These are phyloP conservation scores for Vitis labrusca DNA, from an alignment of 164 flowering plant genomes.

Conservation along the genomic window DNA sequence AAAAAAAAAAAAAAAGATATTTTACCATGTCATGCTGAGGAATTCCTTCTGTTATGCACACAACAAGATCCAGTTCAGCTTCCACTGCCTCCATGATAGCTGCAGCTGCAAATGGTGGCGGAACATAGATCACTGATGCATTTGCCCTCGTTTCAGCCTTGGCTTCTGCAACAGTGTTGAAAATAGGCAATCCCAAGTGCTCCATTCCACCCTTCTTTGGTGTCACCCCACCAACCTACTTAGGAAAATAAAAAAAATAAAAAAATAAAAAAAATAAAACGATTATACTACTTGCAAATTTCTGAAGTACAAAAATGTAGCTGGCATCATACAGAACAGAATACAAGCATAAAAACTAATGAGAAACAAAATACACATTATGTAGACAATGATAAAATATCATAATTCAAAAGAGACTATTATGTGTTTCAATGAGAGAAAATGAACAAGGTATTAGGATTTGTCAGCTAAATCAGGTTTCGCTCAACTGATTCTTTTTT, in stretches of 20 bases:
- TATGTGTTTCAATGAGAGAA: too few relatives aligned
- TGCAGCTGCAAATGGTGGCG: slow-evolving; percentile 96
- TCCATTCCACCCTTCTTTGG: slow-evolving; percentile 95
- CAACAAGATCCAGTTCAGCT: slow-evolving; percentile 93
- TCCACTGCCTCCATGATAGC: slow-evolving; percentile 96
- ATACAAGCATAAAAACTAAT: too few relatives aligned
- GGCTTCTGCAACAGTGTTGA: slow-evolving; percentile 96
- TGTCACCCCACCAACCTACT: slow-evolving; percentile 96
- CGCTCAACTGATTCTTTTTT: too few relatives aligned
- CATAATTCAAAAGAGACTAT: too few relatives aligned
- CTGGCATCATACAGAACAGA: too few relatives aligned
- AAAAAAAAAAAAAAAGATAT: neutral
- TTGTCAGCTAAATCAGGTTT: too few relatives aligned
- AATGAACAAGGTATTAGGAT: too few relatives aligned
- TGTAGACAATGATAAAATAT: too few relatives aligned
- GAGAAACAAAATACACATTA: too few relatives aligned
- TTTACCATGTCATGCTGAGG: slow-evolving; percentile 98
- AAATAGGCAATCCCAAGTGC: slow-evolving; percentile 94
- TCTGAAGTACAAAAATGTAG: too few relatives aligned
- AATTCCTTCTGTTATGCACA: slow-evolving; percentile 97
- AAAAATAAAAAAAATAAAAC: neutral
- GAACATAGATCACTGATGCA: slow-evolving; percentile 96
- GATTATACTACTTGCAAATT: too few relatives aligned
- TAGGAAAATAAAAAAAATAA: neutral
- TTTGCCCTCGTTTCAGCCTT: slow-evolving; percentile 96